Base-by-base conservation (phyloP, 345 rosid species). In the Nasturtium officinale region DNA sequence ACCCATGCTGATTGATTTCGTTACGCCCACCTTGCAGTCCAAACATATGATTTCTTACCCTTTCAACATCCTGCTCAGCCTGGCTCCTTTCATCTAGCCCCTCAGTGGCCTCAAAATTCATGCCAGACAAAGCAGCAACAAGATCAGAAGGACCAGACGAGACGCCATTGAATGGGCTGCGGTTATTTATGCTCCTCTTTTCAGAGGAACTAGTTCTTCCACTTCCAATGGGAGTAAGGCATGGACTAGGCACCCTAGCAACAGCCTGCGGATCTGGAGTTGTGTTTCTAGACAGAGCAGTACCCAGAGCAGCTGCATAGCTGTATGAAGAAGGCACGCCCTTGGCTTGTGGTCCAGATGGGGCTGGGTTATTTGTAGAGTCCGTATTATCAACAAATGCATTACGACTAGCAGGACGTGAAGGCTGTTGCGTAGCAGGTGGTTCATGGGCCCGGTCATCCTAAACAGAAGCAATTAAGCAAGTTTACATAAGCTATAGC, bases 221-320 rank as follows among this genome's bases (percentile, higher is more conserved):
- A 18, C 85, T 85, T 23, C 98, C 98, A 73, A 94, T 91, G 25
- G 97, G 96, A 13, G 92, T 84, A 6, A 80, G 86, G 71, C 97
- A 84, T 57, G 97, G 98, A 78, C 98, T 94, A 59, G 97, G 98
- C 55, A 85, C 90, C 81, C 92, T 85, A 42, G 82, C 95, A 53
- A 84, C 70, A 57, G 80, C 83, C 68, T 91, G 96, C 4, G 92
- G 89, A 82, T 94, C 98, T 69, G 98, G 98, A 35, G 98, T 94
- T 29, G 84, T 85, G 59, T 85, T 87, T 71, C 98, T 82, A 26
- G 98, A 94, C 78, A 94, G 65, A 48, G 96, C 81, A 69, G 90
- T 48, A 28, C 95, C 96, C 0, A 94, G 80, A 33, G 79, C 97
- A 78, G 95, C 86, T 71, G 96, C 97, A 75, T 91, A 91, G 48